Evolutionary conservation across 2,329 filamentous ascomycete species (phyloP), one percentile per base, ranked within the genome.

Genomic region (Leptodontidium sp.): DNA sequence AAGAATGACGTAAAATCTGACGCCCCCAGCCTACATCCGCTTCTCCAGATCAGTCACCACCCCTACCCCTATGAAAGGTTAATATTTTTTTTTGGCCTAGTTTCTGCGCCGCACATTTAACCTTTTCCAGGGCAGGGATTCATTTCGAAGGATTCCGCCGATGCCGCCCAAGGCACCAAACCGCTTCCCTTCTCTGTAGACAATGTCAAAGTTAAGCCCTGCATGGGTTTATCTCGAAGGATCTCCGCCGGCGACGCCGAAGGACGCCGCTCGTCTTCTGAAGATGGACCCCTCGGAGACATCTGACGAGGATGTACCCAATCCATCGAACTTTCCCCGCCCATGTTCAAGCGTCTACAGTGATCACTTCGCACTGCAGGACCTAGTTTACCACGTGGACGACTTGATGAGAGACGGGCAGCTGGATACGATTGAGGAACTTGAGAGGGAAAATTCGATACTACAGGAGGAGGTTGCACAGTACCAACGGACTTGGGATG

Each of bases 301-400:
- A 29, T 21, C 9, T 7, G 9, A 52, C 21, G 9, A 52, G 9
- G 21, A 52, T 52, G 7, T 21, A 52, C 21, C 21, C 9, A 12
- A 52, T 52, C 2, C 12, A 40, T 58, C 12, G 24, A 58, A 38
- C 17, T 58, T 21, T 32, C 17, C n/a, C 12, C 38, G 38, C 40
- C 38, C 38, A 21, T 61, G 38, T 47, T 61, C 17, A 61, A 61
- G 38, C 40, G 17, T 61, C 17, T 61, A 61, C 12, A 47, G 24
- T 47, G 17, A 61, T 61, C 17, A 61, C 21, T 61, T 61, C 29
- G 6, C 32, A 7, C 38, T 61, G 17, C 17, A 61, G 14, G 58
- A 61, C 24, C 17, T 61, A 17, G 17, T 47, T 61, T 47, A 61
- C 21, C 17, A 61, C 24, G 38, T 61, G 6, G 38, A 61, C 32